Evolutionary conservation across 257 asterid genomes (phyloP).

Genomic region (Solanum sejunctum): DNA sequence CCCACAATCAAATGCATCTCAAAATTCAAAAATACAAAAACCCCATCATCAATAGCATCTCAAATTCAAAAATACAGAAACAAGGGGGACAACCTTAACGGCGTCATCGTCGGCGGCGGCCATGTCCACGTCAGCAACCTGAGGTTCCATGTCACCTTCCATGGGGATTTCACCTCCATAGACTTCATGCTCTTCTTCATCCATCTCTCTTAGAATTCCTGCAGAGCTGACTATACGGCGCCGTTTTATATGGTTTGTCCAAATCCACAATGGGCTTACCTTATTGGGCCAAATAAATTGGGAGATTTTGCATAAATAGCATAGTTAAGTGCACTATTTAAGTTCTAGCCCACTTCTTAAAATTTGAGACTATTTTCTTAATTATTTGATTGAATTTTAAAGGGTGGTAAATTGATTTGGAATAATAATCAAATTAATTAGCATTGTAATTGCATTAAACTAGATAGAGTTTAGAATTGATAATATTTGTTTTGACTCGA

Average conservation of each 20-base stretch:
- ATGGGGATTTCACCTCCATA: conserved; percentile 40
- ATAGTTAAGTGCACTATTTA: neutral
- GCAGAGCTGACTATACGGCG: neutral
- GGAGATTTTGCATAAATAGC: neutral
- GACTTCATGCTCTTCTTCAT: conserved; percentile 44
- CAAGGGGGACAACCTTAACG: conserved; percentile 9
- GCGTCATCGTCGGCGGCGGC: conserved; percentile 29
- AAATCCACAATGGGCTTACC: neutral
- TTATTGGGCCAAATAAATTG: neutral
- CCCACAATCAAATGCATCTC: too few species aligned
- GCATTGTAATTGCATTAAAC: neutral
- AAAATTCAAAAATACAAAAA: neutral
- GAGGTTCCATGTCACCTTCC: conserved; percentile 28
- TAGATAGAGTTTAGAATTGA: neutral
- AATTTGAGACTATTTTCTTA: neutral
- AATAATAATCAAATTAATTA: neutral
- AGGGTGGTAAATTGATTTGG: neutral
- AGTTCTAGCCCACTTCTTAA: neutral
- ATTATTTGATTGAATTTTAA: neutral
- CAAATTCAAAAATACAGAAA: neutral
- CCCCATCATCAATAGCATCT: neutral
- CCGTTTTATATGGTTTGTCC: neutral
- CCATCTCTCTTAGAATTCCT: conserved; percentile 6
- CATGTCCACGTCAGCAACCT: conserved; percentile 18
- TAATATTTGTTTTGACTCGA: neutral